phyloP scores from a whole-genome alignment of 2,329 filamentous ascomycete genomes.

The Colletotrichum camelliae region DNA sequence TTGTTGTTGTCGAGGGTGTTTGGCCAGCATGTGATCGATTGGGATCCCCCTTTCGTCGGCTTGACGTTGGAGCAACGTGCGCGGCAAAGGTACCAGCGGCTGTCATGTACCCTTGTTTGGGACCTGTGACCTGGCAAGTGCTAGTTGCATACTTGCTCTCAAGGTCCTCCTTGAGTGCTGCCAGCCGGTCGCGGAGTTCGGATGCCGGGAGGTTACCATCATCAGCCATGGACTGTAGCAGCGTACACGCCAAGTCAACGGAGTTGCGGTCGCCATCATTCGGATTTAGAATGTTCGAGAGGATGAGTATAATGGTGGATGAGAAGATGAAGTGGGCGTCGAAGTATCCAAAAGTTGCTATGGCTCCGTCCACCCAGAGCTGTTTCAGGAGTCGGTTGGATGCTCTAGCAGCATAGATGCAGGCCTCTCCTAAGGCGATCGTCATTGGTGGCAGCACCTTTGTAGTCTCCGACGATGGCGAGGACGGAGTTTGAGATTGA shows the following conservation, averaged over 20 bases:
- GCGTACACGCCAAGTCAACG: slow-evolving; percentile 31
- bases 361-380: slow-evolving; percentile 29
- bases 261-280: slow-evolving; percentile 29
- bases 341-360: slow-evolving; percentile 35
- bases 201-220: slow-evolving; percentile 34
- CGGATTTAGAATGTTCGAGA: slow-evolving; percentile 39
- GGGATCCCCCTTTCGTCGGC: background rate
- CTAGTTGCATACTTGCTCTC: background rate
- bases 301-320: slow-evolving; percentile 30
- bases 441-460: slow-evolving; percentile 34
- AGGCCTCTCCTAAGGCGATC: slow-evolving; percentile 32
- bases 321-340: slow-evolving; percentile 36
- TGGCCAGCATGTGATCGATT: background rate
- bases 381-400: slow-evolving; percentile 29
- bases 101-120: background rate
- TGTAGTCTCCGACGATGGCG: background rate
- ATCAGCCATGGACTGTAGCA: slow-evolving; percentile 32
- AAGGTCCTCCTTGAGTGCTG: background rate
- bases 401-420: slow-evolving; percentile 31
- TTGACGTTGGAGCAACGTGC: background rate
- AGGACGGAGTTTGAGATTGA: slow-evolving; percentile 14
- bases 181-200: slow-evolving; percentile 32
- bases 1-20: background rate
- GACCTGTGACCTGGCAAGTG: background rate
- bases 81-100: background rate